A percentile compares a stretch with the other conserved stretches of the same genome.
phyloP scores from a whole-genome alignment of 2,329 filamentous ascomycete genomes.

The Pseudogymnoascus sp. region DNA sequence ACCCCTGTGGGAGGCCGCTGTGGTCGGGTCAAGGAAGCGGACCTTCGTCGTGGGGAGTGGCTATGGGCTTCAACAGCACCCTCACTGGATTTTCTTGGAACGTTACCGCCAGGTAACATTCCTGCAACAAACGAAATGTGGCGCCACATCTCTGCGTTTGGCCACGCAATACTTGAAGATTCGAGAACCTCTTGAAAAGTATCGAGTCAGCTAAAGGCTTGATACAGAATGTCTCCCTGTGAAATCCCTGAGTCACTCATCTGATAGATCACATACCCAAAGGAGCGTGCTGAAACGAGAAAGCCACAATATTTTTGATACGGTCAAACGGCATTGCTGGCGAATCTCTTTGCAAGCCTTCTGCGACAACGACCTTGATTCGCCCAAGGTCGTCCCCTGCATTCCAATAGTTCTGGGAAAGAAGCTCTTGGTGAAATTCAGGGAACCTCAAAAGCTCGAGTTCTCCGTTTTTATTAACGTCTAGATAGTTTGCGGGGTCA shows the following conservation, averaged over 20 bases:
- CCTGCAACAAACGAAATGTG: constrained; percentile 34
- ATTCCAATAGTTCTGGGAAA: constrained; percentile 64
- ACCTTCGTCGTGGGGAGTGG: constrained; percentile 48
- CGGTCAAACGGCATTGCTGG: constrained; percentile 50
- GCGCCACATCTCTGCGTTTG: constrained; percentile 62
- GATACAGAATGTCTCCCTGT: not conserved
- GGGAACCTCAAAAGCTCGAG: constrained; percentile 62
- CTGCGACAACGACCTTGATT: constrained; percentile 68
- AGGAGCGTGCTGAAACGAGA: constrained; percentile 81
- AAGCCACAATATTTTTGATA: constrained; percentile 64
- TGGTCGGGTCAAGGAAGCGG: constrained; percentile 17
- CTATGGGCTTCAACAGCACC: constrained; percentile 48
- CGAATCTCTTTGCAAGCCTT: constrained; percentile 55
- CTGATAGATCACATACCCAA: constrained; percentile 44
- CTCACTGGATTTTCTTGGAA: constrained; percentile 34
- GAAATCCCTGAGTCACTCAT: not conserved
- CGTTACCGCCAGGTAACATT: constrained; percentile 20
- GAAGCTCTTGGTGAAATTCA: constrained; percentile 57
- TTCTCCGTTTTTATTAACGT: constrained; percentile 37
- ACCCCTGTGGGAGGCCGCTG: constrained; percentile 24
- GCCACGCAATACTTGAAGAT: constrained; percentile 68
- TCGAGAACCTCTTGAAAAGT: constrained; percentile 59
- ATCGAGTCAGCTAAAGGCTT: constrained; percentile 2
- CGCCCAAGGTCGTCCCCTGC: constrained; percentile 62
- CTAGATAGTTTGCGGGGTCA: constrained; percentile 3